Base-by-base conservation (phyloP, 192 early-diverging fungal genomes). In the Chytriomyces confervae region DNA sequence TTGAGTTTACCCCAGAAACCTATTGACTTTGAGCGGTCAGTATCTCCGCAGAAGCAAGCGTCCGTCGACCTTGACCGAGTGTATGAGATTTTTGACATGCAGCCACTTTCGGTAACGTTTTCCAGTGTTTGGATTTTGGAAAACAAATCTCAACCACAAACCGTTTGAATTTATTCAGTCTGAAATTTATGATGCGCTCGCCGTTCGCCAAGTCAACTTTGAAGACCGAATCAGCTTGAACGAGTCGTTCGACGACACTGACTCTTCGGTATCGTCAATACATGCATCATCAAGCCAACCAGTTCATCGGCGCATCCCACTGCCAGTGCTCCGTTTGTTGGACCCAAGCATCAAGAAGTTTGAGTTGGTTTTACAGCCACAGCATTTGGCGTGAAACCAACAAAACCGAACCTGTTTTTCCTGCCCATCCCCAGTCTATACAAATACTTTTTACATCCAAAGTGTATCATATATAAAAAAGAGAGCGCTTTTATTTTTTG, bases 181-280 rank as follows among this genome's bases (percentile, higher is more conserved):
- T 72, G 63, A 66, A 66, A 66, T 76, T 6, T 76, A 66, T 9
- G 11, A 50, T 47, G 27, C 64, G 11, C 27, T 76, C 11, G 64
- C n/a, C 6, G 61, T 20, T n/a, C 11, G 64, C 45, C 63, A 76
- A 24, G 23, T 51, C 7, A 47, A 47, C 24, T n/a, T 51, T 11
- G 74, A 76, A 27, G 74, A 76, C 49, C 62, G 44, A n/a, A 66
- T 76, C 23, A 78, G 70, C 18, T 61, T 72, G 23, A 78, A 78
- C 43, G 77, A 78, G 49, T 62, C 60, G 46, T 78, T 70, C 46
- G 69, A 72, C 27, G 77, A 72, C 53, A 78, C 77, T 6, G 68
- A 71, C 9, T 70, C 75, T 11, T 62, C 72, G 16, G 11, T 27
- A 43, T 65, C 63, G 63, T 23, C 69, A 27, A 29, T 70, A 18